A percentile compares a stretch with the other conserved stretches of the same genome.
Conservation (phyloP, 202 grass and related monocot genomes). For the Panicum virgatum region DNA sequence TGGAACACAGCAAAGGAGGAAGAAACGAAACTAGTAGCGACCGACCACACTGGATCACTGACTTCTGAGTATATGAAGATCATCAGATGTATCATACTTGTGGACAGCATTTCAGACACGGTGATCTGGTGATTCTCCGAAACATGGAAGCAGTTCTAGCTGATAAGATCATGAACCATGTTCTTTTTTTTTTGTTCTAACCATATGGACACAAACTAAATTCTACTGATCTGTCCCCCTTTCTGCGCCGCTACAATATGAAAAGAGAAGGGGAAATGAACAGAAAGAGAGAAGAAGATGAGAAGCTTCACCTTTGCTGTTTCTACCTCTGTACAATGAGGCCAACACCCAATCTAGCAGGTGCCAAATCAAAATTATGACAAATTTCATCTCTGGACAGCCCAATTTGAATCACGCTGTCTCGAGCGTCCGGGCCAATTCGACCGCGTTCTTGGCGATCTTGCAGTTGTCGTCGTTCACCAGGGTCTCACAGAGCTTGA, state of each 20-base stretch:
- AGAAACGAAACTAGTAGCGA: neutral
- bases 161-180: constrained; percentile 35
- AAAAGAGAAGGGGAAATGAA: constrained; percentile 37
- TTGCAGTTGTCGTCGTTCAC: constrained; percentile 73
- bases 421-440: constrained; percentile 68
- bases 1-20: neutral
- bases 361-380: constrained; percentile 42
- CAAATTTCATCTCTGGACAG: constrained; percentile 27
- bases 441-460: constrained; percentile 74
- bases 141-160: constrained; percentile 23
- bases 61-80: constrained; percentile 29
- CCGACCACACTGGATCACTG: constrained; percentile 11
- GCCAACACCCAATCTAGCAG: constrained; percentile 42
- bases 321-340: constrained; percentile 60
- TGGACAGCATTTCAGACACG: constrained; percentile 30
- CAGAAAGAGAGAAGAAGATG: constrained; percentile 17
- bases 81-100: constrained; percentile 23
- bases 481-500: constrained; percentile 68
- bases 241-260: constrained; percentile 33
- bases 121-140: constrained; percentile 17
- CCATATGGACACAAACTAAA: constrained; percentile 47
- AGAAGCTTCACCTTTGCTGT: constrained; percentile 60
- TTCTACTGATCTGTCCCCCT: constrained; percentile 41
- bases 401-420: constrained; percentile 42
- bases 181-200: constrained; percentile 26